Conservation (phyloP, 495 filamentous ascomycete genomes). For the Xanthoparmelia taractica region DNA sequence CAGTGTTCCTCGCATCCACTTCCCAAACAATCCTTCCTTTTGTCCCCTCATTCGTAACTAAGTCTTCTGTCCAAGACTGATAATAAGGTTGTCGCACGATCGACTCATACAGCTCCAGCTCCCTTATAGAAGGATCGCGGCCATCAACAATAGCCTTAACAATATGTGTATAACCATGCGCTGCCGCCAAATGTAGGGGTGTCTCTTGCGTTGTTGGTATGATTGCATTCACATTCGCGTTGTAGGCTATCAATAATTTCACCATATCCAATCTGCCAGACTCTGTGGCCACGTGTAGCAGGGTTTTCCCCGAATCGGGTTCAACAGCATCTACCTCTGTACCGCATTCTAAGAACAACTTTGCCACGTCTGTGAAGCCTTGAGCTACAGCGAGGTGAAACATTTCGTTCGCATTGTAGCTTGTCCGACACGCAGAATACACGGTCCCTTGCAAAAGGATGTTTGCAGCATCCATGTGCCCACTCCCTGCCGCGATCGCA, state of each 20-base stretch:
- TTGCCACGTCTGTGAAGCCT: background rate
- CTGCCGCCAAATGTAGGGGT: slow-evolving; percentile 6
- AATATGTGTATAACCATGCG: background rate
- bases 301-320: background rate
- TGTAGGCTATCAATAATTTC: background rate
- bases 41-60: background rate
- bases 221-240: background rate
- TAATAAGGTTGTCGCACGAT: slow-evolving; percentile 6
- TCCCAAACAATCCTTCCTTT: background rate
- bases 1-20: background rate
- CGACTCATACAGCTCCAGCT: background rate
- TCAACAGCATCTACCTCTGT: background rate
- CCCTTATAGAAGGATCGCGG: background rate
- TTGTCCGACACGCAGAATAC: background rate
- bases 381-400: background rate
- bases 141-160: slow-evolving; percentile 8
- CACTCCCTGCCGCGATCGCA: background rate
- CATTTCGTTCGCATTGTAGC: background rate
- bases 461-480: background rate
- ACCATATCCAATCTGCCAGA: background rate
- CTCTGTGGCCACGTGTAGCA: background rate
- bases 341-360: background rate
- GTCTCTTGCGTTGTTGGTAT: slow-evolving; percentile 3
- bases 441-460: background rate
- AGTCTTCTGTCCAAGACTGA: background rate